Conservation (phyloP, 2,329 filamentous ascomycete species). For the Penicillium sp. region DNA sequence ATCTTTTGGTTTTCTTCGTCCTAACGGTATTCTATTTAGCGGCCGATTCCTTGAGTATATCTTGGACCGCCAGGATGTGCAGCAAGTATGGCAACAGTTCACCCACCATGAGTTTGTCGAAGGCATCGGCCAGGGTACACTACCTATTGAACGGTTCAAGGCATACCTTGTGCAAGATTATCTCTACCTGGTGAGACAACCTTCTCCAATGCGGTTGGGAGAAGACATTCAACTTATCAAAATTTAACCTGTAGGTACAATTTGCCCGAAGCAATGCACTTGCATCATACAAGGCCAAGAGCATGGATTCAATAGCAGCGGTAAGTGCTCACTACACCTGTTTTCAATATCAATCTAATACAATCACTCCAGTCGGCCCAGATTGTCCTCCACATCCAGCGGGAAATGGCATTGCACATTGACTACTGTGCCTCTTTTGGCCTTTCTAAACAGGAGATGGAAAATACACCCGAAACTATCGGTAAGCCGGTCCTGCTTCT, state of each 20-base stretch:
- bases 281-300: conserved; percentile 79
- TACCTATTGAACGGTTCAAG: conserved; percentile 77
- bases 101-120: conserved; percentile 81
- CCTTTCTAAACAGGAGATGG: conserved; percentile 70
- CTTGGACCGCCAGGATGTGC: conserved; percentile 72
- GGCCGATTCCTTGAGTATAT: conserved; percentile 83
- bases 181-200: conserved; percentile 68
- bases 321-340: conserved; percentile 47
- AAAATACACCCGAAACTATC: conserved; percentile 70
- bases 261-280: conserved; percentile 85
- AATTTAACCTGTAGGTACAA: conserved; percentile 59
- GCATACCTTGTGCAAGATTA: conserved; percentile 91
- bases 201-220: background rate
- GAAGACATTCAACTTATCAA: conserved; percentile 6
- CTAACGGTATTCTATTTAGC: conserved; percentile 39
- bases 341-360: background rate
- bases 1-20: background rate
- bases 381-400: conserved; percentile 73
- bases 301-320: conserved; percentile 68
- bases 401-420: conserved; percentile 78
- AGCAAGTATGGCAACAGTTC: conserved; percentile 70
- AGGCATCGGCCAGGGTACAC: conserved; percentile 69
- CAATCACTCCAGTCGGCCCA: conserved; percentile 55
- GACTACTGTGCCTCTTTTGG: conserved; percentile 81
- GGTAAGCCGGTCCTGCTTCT: conserved; percentile 48